These are phyloP conservation scores for Pseudogymnoascus destructans DNA, from an alignment of 2,329 filamentous ascomycete species.

Conservation along the genomic window DNA sequence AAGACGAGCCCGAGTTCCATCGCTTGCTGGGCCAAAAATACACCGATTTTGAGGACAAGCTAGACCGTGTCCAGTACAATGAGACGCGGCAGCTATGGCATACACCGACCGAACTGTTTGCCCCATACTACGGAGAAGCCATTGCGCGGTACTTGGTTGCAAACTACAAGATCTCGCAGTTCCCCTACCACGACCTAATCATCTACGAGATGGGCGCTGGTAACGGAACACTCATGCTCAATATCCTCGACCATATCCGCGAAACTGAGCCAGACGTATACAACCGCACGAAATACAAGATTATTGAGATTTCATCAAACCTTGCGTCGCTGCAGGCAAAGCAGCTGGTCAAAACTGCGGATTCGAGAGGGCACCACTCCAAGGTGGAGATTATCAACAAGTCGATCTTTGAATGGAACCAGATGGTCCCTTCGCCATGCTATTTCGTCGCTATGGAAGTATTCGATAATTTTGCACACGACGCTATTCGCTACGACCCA, in stretches of 20 bases:
- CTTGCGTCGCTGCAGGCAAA: slow-evolving; percentile 66
- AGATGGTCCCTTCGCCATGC: slow-evolving; percentile 79
- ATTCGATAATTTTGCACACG: slow-evolving; percentile 96
- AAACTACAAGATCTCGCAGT: slow-evolving; percentile 89
- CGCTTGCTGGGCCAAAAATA: slow-evolving; percentile 64
- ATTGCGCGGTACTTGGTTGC: slow-evolving; percentile 91
- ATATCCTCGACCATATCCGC: slow-evolving; percentile 93
- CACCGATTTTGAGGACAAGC: slow-evolving; percentile 73
- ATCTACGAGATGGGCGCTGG: slow-evolving; percentile 99
- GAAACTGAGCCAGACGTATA: slow-evolving; percentile 84
- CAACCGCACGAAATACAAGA: slow-evolving; percentile 79
- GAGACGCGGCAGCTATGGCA: slow-evolving; percentile 91
- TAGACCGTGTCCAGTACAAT: slow-evolving; percentile 56
- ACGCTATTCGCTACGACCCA: slow-evolving; percentile 81
- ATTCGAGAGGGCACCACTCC: slow-evolving; percentile 60
- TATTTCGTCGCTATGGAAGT: slow-evolving; percentile 98
- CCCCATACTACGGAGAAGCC: slow-evolving; percentile 91
- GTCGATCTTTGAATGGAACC: slow-evolving; percentile 88
- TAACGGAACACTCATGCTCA: slow-evolving; percentile 94
- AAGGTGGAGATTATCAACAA: slow-evolving; percentile 92
- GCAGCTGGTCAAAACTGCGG: slow-evolving; percentile 53
- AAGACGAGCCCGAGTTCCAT: slow-evolving; percentile 79
- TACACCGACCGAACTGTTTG: slow-evolving; percentile 92
- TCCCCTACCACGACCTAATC: slow-evolving; percentile 90
- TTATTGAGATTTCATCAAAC: slow-evolving; percentile 85